Evolutionary conservation across 2,329 filamentous ascomycete species (phyloP).

Genomic region (Neurospora sp.): DNA sequence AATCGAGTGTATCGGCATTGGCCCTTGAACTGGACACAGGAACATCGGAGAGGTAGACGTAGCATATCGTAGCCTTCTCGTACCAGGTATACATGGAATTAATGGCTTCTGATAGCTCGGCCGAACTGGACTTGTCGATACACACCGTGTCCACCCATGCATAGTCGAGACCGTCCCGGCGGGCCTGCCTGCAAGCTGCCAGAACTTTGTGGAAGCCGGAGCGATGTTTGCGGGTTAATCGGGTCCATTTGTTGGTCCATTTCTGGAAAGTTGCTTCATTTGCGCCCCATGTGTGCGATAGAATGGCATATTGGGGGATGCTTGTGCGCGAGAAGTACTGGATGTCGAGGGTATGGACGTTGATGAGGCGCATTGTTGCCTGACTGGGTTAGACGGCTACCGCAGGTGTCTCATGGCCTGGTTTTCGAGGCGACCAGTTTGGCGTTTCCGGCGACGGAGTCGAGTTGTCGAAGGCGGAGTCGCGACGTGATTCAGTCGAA

Average conservation of each 20-base stretch:
- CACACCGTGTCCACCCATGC: conserved; percentile 27
- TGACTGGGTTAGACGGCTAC: background rate
- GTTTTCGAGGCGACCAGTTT: background rate
- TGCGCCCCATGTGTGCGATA: conserved; percentile 27
- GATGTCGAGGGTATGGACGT: conserved; percentile 22
- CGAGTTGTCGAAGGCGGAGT: background rate
- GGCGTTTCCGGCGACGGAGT: background rate
- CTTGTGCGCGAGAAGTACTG: conserved; percentile 18
- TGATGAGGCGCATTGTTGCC: conserved; percentile 25
- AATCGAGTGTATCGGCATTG: background rate
- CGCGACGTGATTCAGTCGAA: background rate
- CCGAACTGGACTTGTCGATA: conserved; percentile 25
- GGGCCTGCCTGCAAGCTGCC: conserved; percentile 18
- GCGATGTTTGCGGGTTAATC: conserved; percentile 10
- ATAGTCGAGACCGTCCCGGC: conserved; percentile 14
- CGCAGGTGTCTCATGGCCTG: background rate
- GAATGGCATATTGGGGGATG: conserved; percentile 24
- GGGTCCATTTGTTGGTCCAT: conserved; percentile 13
- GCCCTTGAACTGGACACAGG: background rate
- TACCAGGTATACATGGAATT: conserved; percentile 27
- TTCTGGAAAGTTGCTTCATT: conserved; percentile 25
- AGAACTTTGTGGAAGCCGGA: conserved; percentile 23
- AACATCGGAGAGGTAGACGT: conserved; percentile 23
- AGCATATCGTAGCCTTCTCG: conserved; percentile 18
- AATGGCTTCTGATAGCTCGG: conserved; percentile 24